Evolutionary conservation across 23 red algal species (phyloP), one percentile per base, ranked within the genome.

Genomic region (Rhodosorus marinus): DNA sequence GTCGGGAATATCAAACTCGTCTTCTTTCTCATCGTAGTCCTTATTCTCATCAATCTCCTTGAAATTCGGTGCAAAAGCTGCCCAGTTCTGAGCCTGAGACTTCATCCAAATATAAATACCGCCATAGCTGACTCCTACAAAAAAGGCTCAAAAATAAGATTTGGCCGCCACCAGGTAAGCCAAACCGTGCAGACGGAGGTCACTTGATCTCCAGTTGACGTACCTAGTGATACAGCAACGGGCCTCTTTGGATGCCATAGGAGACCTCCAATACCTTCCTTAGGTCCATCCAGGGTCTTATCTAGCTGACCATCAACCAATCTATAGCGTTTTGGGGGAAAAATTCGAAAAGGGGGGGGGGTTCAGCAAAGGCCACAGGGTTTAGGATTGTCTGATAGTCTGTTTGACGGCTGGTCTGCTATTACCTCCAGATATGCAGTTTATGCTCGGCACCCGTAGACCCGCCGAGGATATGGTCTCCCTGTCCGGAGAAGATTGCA

Each of bases 21-120:
- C 87, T 41, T 94, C 87, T 11, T 49, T 64, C 61, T 94, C 87
- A n/a, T 66, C 55, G 47, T 94, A 94, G 40, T 83, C 76, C 51
- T 82, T n/a, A 47, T 94, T 94, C 33, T 80, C 87, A 30, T 81
- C 76, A 17, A 94, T 57, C 54, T 94, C 87, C 6, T 31, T 66
- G 54, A 94, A 94, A 24, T 81, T 64, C 23, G 87, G 69, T 11
- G 87, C 76, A 46, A 82, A 94, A 0, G 87, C 75, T 47, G 66
- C 73, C 87, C 87, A 94, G 47, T 94, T 94, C 76, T 94, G 70
- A 25, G 87, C 64, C 42, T 67, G 49, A 35, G 70, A 58, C 53
- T 67, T 65, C 35, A 59, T 56, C 82, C 82, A 90, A 29, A 90
- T 60, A 45, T 78, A 77, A 8, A 90, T 54, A 11, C 33, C 29